These are phyloP conservation scores for Polyporus tsugae DNA, from an alignment of 1,284 basidiomycete species.

Conservation along the genomic window DNA sequence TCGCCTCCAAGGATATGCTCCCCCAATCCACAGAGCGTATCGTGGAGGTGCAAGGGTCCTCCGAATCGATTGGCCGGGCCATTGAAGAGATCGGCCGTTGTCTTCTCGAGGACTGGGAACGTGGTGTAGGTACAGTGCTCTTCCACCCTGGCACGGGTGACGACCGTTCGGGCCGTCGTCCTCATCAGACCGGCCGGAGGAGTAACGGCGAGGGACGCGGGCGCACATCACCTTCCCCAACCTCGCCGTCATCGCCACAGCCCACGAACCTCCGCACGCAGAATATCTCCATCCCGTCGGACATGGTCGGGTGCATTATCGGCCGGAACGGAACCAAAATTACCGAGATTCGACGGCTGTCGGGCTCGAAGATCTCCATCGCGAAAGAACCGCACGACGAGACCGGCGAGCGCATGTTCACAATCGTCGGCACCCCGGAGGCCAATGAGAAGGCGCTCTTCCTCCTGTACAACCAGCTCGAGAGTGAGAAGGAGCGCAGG, in stretches of 20 bases:
- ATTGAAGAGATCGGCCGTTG: slow-evolving; percentile 96
- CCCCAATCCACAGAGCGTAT: slow-evolving; percentile 98
- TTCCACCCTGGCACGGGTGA: slow-evolving; percentile 93
- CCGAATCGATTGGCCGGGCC: slow-evolving; percentile 91
- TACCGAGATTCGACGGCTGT: slow-evolving; percentile 96
- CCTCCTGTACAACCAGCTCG: slow-evolving; percentile 96
- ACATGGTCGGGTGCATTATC: slow-evolving; percentile 99
- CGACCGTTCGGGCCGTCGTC: slow-evolving; percentile 60
- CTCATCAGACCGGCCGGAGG: slow-evolving; percentile 47
- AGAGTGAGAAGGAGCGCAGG: slow-evolving; percentile 94
- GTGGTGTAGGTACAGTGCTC: slow-evolving; percentile 91
- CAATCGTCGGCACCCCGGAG: slow-evolving; percentile 96
- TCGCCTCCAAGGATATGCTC: slow-evolving; percentile 98
- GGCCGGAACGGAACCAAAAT: slow-evolving; percentile 98
- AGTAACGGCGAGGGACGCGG: slow-evolving; percentile 64
- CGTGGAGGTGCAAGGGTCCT: slow-evolving; percentile 94
- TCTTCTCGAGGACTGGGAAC: slow-evolving; percentile 96
- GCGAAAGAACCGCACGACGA: slow-evolving; percentile 99
- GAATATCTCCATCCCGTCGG: slow-evolving; percentile 98
- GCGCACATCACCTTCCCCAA: slow-evolving; percentile 66
- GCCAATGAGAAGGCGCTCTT: slow-evolving; percentile 97
- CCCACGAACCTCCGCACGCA: slow-evolving; percentile 91
- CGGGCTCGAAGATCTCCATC: slow-evolving; percentile 96
- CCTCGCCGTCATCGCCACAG: slow-evolving; percentile 64
- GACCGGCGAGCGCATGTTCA: slow-evolving; percentile 99